Evolutionary conservation across 495 filamentous ascomycete genomes (phyloP).

Genomic region (Aspergillus taichungensis): DNA sequence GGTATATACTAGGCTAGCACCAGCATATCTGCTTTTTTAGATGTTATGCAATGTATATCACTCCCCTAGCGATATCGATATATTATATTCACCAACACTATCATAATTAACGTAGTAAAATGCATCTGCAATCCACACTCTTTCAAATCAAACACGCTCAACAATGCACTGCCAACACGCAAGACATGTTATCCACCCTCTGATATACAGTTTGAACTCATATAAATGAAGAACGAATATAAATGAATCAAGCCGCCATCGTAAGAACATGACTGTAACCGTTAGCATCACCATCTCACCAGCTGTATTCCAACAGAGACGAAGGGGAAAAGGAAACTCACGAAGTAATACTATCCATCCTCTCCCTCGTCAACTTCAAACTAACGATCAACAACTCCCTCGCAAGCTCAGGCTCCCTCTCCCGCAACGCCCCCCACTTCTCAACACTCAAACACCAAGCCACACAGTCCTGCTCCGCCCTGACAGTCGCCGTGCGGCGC

Average conservation of each 20-base stretch:
- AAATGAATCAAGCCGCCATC: slow-evolving; percentile 21
- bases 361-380: slow-evolving; percentile 79
- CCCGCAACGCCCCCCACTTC: slow-evolving; percentile 63
- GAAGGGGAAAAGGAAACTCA: slow-evolving; percentile 27
- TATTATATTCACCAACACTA: no score
- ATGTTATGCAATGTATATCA: no score
- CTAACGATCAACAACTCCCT: slow-evolving; percentile 74
- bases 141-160: no score
- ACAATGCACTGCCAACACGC: not conserved
- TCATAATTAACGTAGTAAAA: no score
- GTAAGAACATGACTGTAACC: slow-evolving; percentile 25
- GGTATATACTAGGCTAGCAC: no score
- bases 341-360: slow-evolving; percentile 83
- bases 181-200: not conserved
- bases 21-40: no score
- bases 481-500: slow-evolving; percentile 73
- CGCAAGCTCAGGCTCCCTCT: slow-evolving; percentile 62
- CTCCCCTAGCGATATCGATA: no score
- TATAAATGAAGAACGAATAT: not conserved
- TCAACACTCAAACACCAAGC: slow-evolving; percentile 68
- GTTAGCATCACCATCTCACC: not conserved
- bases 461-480: slow-evolving; percentile 70
- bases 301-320: no score
- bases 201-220: not conserved
- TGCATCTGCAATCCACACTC: not conserved